Evolutionary conservation across 352 stramenopile species (phyloP), one percentile per base, ranked within the genome.

Genomic region (Phytophthora nicotianae): DNA sequence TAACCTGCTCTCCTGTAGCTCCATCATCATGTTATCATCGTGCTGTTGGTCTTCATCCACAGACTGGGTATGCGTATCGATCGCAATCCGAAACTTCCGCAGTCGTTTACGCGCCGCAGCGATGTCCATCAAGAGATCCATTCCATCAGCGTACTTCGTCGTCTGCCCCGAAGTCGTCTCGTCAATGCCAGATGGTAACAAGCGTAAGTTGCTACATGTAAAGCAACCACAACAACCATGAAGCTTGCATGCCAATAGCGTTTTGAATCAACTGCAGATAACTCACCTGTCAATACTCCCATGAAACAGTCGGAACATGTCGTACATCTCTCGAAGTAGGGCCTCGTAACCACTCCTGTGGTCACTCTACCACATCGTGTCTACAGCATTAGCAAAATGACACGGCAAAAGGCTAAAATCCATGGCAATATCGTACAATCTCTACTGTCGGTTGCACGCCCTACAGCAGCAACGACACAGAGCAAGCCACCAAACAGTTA

Each of bases 241-340:
- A 2, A 16, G 9, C 9, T 17, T 11, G 13, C 32, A 35, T 4
- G 29, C 3, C 29, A 35, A 35, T 29, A 46, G 21, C 24, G 19
- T 26, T 27, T 9, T 4, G 10, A n/a, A 40, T 48, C 27, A 23
- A 14, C 11, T 5, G 27, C 9, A 20, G 17, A 40, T 3, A 40
- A 45, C 33, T 9, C 56, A 86, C 65, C 60, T 71, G 17, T 84
- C 74, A 40, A 90, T 72, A n/a, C 47, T 72, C 1, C 77, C 79
- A 49, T 88, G 62, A 38, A 90, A 85, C 16, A 89, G 55, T 7
- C 79, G 59, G 33, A 90, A 85, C 27, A 77, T 69, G 37, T 64
- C 65, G 65, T 90, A 83, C 29, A 88, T 41, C 3, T 79, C 58
- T n/a, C 59, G 58, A 11, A 89, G 42, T 26, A 88, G 45, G 8